Conservation (phyloP, 2,329 filamentous ascomycete species). For the Epichloe hybrida region DNA sequence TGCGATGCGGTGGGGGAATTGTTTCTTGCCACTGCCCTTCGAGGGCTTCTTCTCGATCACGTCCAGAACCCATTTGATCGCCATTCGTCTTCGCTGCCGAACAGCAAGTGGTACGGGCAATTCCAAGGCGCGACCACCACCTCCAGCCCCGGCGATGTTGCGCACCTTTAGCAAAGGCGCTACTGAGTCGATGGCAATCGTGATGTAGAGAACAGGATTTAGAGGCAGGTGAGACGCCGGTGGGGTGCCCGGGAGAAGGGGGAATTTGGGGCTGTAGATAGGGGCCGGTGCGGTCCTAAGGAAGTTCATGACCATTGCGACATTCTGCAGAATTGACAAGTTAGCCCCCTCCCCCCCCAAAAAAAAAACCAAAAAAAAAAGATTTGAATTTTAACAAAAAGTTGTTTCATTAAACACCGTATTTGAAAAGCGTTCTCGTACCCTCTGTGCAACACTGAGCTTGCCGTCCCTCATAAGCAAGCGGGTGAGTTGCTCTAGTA, state of each 20-base stretch:
- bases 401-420: too few species aligned
- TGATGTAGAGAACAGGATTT: conserved; percentile 81
- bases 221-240: conserved; percentile 70
- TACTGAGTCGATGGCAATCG: conserved; percentile 81
- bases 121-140: conserved; percentile 74
- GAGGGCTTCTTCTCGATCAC: conserved; percentile 67
- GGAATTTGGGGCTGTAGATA: conserved; percentile 53
- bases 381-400: neutral
- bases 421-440: conserved; percentile 22
- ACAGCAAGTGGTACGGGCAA: conserved; percentile 65
- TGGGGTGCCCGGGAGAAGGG: conserved; percentile 63
- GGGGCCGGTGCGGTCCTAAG: conserved; percentile 78
- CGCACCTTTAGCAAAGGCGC: conserved; percentile 76
- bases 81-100: conserved; percentile 62
- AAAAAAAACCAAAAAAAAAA: neutral
- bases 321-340: conserved; percentile 44
- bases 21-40: conserved; percentile 54
- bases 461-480: conserved; percentile 87
- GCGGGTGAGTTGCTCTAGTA: conserved; percentile 78
- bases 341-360: conserved; percentile 1
- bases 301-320: conserved; percentile 68
- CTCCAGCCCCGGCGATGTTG: conserved; percentile 61
- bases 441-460: conserved; percentile 76
- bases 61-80: conserved; percentile 81
- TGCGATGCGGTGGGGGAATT: conserved; percentile 61